These are phyloP conservation scores for Andalucia godoyi DNA, from an alignment of 78 protist genomes.

Conservation along the genomic window DNA sequence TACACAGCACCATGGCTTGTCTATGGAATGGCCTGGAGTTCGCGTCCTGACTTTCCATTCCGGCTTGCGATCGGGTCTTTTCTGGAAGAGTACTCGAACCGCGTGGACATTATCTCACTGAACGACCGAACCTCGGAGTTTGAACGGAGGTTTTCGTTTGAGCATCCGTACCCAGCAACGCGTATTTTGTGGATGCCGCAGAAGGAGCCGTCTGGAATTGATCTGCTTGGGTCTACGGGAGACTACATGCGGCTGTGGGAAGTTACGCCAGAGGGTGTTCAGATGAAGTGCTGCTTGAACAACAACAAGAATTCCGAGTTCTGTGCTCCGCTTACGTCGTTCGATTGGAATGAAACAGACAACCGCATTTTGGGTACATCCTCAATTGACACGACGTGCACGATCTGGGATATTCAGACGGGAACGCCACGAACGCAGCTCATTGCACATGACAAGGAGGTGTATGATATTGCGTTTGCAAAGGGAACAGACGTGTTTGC, in stretches of 20 bases:
- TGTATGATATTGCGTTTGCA: conserved; percentile 87
- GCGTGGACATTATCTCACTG: conserved; percentile 6
- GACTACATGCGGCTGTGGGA: conserved; percentile 90
- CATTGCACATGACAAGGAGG: conserved; percentile 98
- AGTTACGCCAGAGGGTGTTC: no score
- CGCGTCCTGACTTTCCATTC: conserved; percentile 43
- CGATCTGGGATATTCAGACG: conserved; percentile 85
- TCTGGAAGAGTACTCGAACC: conserved; percentile 71
- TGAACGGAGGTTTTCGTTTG: conserved; percentile 36
- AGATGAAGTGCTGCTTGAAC: neutral
- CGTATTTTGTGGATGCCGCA: conserved; percentile 83
- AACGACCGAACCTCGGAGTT: conserved; percentile 33
- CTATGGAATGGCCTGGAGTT: conserved; percentile 77
- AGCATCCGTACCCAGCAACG: conserved; percentile 92
- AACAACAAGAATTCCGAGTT: conserved; percentile 77
- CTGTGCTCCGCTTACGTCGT: conserved; percentile 95
- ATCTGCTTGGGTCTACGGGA: conserved; percentile 85
- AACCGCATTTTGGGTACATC: conserved; percentile 81
- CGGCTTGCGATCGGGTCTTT: conserved; percentile 89
- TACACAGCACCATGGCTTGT: conserved; percentile 42
- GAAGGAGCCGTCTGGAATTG: conserved; percentile 18
- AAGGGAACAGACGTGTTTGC: conserved; percentile 59
- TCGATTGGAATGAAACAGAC: conserved; percentile 92
- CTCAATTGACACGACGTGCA: conserved; percentile 83
- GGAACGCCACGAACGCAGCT: conserved; percentile 79